A percentile compares a stretch with the other conserved stretches of the same genome.
Evolutionary conservation across 768 basidiomycete genomes (phyloP).

Genomic region (Trametes cingulata): DNA sequence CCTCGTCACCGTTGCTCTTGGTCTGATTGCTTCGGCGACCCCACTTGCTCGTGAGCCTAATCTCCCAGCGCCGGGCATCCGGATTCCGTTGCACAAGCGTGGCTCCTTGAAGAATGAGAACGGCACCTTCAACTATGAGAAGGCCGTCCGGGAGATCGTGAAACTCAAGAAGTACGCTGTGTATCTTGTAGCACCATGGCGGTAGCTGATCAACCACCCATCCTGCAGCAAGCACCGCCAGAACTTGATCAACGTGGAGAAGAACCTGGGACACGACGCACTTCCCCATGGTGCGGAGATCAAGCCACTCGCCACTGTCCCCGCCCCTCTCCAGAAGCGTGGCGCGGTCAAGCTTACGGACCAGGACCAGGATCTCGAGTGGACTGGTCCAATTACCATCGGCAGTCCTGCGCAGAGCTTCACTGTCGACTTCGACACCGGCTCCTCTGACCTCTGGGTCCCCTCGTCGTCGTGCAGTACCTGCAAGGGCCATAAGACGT

Average conservation of each 20-base stretch:
- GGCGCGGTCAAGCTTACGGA: slow-evolving; percentile 28
- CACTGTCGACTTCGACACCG: slow-evolving; percentile 44
- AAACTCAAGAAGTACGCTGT: slow-evolving; percentile 9
- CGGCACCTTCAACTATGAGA: slow-evolving; percentile 15
- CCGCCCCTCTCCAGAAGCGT: slow-evolving; percentile 16
- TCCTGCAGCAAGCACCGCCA: slow-evolving; percentile 22
- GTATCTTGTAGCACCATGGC: neutral
- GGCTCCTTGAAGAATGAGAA: slow-evolving; percentile 15
- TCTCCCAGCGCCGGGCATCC: neutral
- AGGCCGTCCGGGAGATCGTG: slow-evolving; percentile 1
- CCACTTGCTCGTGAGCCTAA: neutral
- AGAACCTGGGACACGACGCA: slow-evolving; percentile 17
- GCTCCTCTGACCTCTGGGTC: slow-evolving; percentile 36
- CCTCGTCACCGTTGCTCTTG: slow-evolving; percentile 26
- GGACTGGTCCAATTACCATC: slow-evolving; percentile 40
- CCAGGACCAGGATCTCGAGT: slow-evolving; percentile 24
- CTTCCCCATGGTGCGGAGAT: slow-evolving; percentile 31
- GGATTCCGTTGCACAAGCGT: slow-evolving; percentile 18
- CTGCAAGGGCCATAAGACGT: slow-evolving; percentile 14
- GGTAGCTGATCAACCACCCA: neutral
- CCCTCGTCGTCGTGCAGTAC: slow-evolving; percentile 12
- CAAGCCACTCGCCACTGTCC: slow-evolving; percentile 23
- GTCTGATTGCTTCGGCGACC: slow-evolving; percentile 21
- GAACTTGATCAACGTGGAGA: slow-evolving; percentile 23
- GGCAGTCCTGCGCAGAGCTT: slow-evolving; percentile 39